Evolutionary conservation across 192 early-diverging fungal genomes (phyloP).

Genomic region (Podila minutissima): DNA sequence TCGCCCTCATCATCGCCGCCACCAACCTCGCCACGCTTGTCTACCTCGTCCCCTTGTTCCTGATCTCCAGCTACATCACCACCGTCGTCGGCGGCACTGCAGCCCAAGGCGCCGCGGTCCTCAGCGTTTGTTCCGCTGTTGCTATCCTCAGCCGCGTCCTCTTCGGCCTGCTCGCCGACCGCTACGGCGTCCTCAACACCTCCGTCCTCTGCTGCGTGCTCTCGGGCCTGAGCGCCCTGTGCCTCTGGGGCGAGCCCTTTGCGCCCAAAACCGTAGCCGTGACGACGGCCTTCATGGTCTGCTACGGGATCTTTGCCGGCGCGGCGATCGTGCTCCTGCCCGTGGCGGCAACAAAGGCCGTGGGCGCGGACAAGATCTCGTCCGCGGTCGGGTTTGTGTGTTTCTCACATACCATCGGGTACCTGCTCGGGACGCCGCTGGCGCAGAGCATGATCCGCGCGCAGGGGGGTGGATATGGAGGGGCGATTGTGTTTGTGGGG

Average conservation of each 20-base stretch:
- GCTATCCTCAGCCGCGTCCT: constrained; percentile 5
- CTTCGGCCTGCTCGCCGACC: constrained; percentile 11
- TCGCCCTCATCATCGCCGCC: constrained; percentile 10
- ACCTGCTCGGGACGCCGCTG: constrained; percentile 19
- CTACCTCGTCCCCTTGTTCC: constrained; percentile 15
- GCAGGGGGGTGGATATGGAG: not conserved
- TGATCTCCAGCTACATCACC: constrained; percentile 12
- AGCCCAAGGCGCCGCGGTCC: constrained; percentile 11
- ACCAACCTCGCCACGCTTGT: constrained; percentile 24
- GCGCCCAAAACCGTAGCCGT: not conserved
- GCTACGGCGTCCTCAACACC: constrained; percentile 18
- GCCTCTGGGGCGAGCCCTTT: constrained; percentile 5
- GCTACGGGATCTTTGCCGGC: constrained; percentile 17
- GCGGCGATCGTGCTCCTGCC: constrained; percentile 24
- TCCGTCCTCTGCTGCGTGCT: not conserved
- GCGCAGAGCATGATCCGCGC: constrained; percentile 9
- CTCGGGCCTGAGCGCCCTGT: not conserved
- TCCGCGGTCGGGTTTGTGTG: constrained; percentile 32
- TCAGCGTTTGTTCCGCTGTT: constrained; percentile 5
- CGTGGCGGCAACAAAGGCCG: constrained; percentile 11
- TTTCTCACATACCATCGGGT: constrained; percentile 25
- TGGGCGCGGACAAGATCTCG: not conserved
- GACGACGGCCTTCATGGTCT: constrained; percentile 10
- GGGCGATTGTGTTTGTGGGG: constrained; percentile 20
- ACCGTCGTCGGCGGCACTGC: constrained; percentile 12